phyloP scores from a whole-genome alignment of 2,329 filamentous ascomycete species.

The Hypoxylon sp. region DNA sequence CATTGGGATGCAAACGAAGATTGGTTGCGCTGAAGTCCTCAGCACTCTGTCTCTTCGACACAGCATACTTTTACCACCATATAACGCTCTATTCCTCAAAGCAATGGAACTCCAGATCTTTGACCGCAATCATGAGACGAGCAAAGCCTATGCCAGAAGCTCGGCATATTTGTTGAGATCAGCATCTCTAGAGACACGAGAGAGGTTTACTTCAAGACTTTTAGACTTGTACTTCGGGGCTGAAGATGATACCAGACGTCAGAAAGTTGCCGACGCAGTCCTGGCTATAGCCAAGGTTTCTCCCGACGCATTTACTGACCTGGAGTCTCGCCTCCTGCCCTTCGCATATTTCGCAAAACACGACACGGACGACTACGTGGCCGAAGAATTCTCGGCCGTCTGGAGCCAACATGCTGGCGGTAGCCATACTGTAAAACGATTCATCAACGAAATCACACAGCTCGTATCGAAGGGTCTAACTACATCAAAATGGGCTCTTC shows the following conservation, averaged over 20 bases:
- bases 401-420: conserved; percentile 94
- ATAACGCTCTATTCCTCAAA: conserved; percentile 79
- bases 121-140: conserved; percentile 94
- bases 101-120: conserved; percentile 82
- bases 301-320: conserved; percentile 83
- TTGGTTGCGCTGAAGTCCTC: conserved; percentile 86
- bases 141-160: conserved; percentile 84
- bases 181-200: conserved; percentile 58
- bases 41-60: conserved; percentile 86
- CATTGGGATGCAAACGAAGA: conserved; percentile 91
- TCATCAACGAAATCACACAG: conserved; percentile 80
- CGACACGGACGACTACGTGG: conserved; percentile 82
- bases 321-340: conserved; percentile 79
- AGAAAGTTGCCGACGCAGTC: conserved; percentile 83
- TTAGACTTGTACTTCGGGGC: conserved; percentile 81
- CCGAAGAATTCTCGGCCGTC: conserved; percentile 80
- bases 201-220: conserved; percentile 61
- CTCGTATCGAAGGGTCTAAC: conserved; percentile 75
- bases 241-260: conserved; percentile 78
- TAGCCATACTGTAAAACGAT: conserved; percentile 80
- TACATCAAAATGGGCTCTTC: conserved; percentile 87
- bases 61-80: conserved; percentile 75
- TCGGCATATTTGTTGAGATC: conserved; percentile 83
- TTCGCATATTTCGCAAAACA: conserved; percentile 90
- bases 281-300: conserved; percentile 85